These are phyloP conservation scores for Centella asiatica DNA, from an alignment of 129 eudicot species.

Conservation along the genomic window DNA sequence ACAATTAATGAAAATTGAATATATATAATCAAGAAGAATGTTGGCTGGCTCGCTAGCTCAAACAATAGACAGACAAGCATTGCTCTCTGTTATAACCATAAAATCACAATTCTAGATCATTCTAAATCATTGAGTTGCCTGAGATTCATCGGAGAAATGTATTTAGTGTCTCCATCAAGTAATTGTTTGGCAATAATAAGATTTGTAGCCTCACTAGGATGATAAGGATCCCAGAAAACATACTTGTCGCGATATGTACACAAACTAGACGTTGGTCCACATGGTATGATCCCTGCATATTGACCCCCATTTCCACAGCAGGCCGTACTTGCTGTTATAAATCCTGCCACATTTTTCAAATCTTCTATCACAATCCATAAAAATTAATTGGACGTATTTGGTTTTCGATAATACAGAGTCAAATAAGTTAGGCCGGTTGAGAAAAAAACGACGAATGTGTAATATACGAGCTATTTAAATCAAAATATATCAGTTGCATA, in stretches of 20 bases:
- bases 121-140: constrained; percentile 60
- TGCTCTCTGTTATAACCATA: too few relatives aligned
- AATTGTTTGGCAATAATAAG: constrained; percentile 67
- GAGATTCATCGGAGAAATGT: constrained; percentile 74
- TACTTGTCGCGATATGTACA: constrained; percentile 80
- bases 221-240: constrained; percentile 99
- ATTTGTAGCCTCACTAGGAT: constrained; percentile 96
- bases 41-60: too few relatives aligned
- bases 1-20: background rate
- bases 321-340: constrained; percentile 64
- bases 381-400: too few relatives aligned
- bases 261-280: constrained; percentile 88
- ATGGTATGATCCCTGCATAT: constrained; percentile 86
- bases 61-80: too few relatives aligned
- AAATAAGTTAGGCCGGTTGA: too few relatives aligned
- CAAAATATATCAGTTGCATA: too few relatives aligned
- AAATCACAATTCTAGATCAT: background rate
- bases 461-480: too few relatives aligned
- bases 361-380: too few relatives aligned
- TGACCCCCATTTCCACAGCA: constrained; percentile 97
- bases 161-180: constrained; percentile 58
- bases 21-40: background rate
- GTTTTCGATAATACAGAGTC: too few relatives aligned
- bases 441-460: too few relatives aligned
- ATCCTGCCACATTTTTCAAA: constrained; percentile 40